phyloP scores from a whole-genome alignment of 2,329 filamentous ascomycete species.

The Hypoxylon sp. region DNA sequence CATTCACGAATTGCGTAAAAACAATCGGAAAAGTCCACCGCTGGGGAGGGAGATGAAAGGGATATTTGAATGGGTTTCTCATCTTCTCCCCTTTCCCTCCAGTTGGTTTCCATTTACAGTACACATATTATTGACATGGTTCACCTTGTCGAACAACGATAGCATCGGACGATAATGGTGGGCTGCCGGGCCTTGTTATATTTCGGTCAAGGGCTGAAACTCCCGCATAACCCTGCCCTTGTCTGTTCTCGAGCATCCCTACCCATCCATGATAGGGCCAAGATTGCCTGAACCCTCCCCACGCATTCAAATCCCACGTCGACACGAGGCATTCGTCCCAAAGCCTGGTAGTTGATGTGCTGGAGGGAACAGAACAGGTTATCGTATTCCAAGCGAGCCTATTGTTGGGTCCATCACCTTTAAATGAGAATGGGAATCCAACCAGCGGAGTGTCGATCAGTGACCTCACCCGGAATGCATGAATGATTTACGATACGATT shows the following conservation, averaged over 20 bases:
- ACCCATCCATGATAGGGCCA: conserved; percentile 9
- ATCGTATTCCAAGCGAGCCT: background rate
- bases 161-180: conserved; percentile 35
- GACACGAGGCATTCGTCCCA: conserved; percentile 27
- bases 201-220: conserved; percentile 39
- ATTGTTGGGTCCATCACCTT: background rate
- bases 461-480: conserved; percentile 22
- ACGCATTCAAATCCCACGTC: conserved; percentile 29
- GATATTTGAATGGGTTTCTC: conserved; percentile 22
- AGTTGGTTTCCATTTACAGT: no score
- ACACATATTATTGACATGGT: conserved; percentile 5
- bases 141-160: conserved; percentile 24
- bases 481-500: conserved; percentile 33
- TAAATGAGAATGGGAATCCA: conserved; percentile 8
- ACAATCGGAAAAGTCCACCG: background rate
- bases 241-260: conserved; percentile 16
- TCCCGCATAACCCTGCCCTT: conserved; percentile 25
- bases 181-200: conserved; percentile 24
- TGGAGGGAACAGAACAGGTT: conserved; percentile 22
- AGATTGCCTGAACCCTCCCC: conserved; percentile 16
- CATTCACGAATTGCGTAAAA: conserved; percentile 11
- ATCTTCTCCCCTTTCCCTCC: conserved; percentile 20
- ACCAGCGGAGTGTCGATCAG: background rate
- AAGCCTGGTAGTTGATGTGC: conserved; percentile 24
- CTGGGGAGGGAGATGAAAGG: conserved; percentile 29